Conservation (phyloP, 208 protist genomes). For the Leishmania tarentolae region DNA sequence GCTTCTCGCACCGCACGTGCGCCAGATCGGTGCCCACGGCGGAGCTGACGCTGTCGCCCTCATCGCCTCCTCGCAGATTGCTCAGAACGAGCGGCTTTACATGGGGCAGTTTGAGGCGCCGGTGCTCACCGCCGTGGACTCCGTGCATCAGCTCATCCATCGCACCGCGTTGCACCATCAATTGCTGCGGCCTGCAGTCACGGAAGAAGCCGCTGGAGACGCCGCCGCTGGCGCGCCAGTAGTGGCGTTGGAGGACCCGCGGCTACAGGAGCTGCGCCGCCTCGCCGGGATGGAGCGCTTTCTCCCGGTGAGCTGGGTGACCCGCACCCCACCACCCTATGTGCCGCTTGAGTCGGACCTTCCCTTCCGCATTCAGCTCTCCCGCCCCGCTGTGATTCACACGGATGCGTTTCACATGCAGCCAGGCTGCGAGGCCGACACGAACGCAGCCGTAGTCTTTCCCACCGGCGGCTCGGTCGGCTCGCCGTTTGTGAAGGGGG, state of each 20-base stretch:
- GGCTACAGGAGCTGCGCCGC: slow-evolving; percentile 28
- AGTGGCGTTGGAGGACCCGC: slow-evolving; percentile 11
- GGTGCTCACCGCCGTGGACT: slow-evolving; percentile 73
- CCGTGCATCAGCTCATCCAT: slow-evolving; percentile 82
- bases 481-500: slow-evolving; percentile 70
- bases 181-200: slow-evolving; percentile 46
- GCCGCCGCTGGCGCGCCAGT: neutral
- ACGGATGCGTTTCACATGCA: slow-evolving; percentile 5
- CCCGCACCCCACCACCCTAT: slow-evolving; percentile 80
- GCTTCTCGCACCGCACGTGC: slow-evolving; percentile 69
- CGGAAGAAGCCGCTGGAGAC: neutral
- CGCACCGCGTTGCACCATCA: slow-evolving; percentile 56
- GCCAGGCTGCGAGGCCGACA: neutral
- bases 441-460: slow-evolving; percentile 21
- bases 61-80: slow-evolving; percentile 77
- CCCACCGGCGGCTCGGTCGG: slow-evolving; percentile 79
- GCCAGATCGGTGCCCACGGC: slow-evolving; percentile 44
- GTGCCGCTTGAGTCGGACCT: slow-evolving; percentile 85
- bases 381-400: slow-evolving; percentile 59
- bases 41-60: slow-evolving; percentile 71
- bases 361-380: slow-evolving; percentile 84
- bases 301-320: slow-evolving; percentile 81
- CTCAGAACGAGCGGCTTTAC: slow-evolving; percentile 82
- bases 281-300: slow-evolving; percentile 56
- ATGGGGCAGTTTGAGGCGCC: slow-evolving; percentile 88